Evolutionary conservation across 805 yeast species (phyloP).

Genomic region (Torulaspora gathmanii): DNA sequence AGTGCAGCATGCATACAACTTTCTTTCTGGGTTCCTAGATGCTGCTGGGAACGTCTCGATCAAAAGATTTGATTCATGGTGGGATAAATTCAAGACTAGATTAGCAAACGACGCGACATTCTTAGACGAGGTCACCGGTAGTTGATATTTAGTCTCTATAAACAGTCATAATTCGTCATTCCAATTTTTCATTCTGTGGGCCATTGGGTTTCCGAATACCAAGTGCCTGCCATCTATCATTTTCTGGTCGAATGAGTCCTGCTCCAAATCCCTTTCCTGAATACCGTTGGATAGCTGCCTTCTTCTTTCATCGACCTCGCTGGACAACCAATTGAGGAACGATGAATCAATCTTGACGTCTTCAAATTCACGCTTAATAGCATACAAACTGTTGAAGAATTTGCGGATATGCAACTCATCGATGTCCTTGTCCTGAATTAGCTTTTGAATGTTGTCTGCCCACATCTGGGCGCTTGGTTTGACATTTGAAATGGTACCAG

Average conservation of each 20-base stretch:
- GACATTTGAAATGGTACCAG: conserved; percentile 9
- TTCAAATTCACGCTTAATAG: conserved; percentile 33
- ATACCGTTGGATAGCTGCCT: conserved; percentile 22
- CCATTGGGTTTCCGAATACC: conserved; percentile 76
- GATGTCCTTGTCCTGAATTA: conserved; percentile 25
- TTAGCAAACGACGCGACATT: conserved; percentile 78
- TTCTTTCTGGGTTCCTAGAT: conserved; percentile 81
- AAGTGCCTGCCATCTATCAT: conserved; percentile 51
- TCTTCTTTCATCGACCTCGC: conserved; percentile 39
- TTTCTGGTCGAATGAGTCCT: conserved; percentile 37
- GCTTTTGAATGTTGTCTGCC: conserved; percentile 26
- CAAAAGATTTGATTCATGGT: conserved; percentile 87
- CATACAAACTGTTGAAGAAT: conserved; percentile 40
- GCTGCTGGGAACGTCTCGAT: conserved; percentile 76
- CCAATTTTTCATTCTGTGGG: conserved; percentile 50
- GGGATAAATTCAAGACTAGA: conserved; percentile 81
- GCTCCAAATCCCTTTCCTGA: conserved; percentile 32
- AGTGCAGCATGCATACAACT: conserved; percentile 89
- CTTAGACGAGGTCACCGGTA: conserved; percentile 47
- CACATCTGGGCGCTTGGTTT: conserved; percentile 22
- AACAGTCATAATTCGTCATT: conserved; percentile 45
- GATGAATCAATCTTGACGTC: conserved; percentile 36
- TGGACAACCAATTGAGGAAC: conserved; percentile 62
- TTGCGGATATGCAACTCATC: conserved; percentile 42
- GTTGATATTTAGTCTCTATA: conserved; percentile 7